Evolutionary conservation across 129 eudicot species (phyloP).

Genomic region (Helianthus tuberosus): DNA sequence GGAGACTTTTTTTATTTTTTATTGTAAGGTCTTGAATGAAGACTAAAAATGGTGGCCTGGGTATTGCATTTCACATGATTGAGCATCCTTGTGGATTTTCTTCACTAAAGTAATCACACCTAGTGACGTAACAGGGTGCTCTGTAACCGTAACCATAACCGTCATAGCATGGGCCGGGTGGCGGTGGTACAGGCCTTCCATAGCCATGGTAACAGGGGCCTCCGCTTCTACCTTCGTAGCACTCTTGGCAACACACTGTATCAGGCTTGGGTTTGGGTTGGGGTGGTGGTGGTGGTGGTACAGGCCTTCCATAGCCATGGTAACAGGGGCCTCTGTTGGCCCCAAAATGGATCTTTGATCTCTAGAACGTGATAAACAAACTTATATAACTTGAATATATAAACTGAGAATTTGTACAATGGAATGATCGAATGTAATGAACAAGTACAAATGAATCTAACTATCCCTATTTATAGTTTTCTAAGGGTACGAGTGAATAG

Average conservation of each 20-base stretch:
- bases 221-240: slow-evolving; percentile 46
- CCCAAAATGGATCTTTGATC: no score
- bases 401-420: no score
- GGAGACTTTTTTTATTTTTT: no score
- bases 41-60: no score
- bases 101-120: slow-evolving; percentile 61
- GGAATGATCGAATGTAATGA: no score
- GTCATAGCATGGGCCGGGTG: slow-evolving; percentile 46
- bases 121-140: slow-evolving; percentile 36
- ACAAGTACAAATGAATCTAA: no score
- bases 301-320: slow-evolving; percentile 50
- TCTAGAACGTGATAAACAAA: no score
- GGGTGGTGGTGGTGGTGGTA: slow-evolving; percentile 48
- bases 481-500: no score
- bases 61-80: slow-evolving; percentile 48
- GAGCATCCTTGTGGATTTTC: slow-evolving; percentile 75
- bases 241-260: slow-evolving; percentile 54
- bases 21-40: no score
- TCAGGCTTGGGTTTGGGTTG: no score
- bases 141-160: slow-evolving; percentile 45
- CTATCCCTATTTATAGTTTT: no score
- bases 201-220: slow-evolving; percentile 57
- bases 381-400: no score
- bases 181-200: slow-evolving; percentile 53
- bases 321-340: slow-evolving; percentile 65